Percentiles rank a stretch among this genome's conserved stretches.
phyloP scores from a whole-genome alignment of 495 filamentous ascomycete genomes.

The Podospora conica region DNA sequence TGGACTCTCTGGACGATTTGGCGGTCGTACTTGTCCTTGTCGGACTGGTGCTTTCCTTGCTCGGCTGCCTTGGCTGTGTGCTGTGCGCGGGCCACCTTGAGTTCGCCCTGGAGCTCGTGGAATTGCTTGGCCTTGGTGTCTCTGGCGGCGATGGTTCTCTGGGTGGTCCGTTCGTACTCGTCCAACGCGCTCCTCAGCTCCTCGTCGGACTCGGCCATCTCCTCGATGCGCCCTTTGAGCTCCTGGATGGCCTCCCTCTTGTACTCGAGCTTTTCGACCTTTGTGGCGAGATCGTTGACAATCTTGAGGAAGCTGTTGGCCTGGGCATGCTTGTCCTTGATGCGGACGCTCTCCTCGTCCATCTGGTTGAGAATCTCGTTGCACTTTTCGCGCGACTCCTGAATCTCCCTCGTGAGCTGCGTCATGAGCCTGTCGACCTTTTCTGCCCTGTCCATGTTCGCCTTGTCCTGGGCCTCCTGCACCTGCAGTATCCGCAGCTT shows the following conservation, averaged over 20 bases:
- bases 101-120: constrained; percentile 54
- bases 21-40: constrained; percentile 78
- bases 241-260: constrained; percentile 57
- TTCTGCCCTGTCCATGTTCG: constrained; percentile 83
- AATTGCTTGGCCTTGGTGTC: constrained; percentile 56
- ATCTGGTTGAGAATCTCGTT: constrained; percentile 47
- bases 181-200: constrained; percentile 70
- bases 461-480: constrained; percentile 67
- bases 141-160: constrained; percentile 55
- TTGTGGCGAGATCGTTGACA: constrained; percentile 65
- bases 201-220: constrained; percentile 72
- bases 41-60: constrained; percentile 74
- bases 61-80: constrained; percentile 73
- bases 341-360: constrained; percentile 34
- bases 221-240: constrained; percentile 61
- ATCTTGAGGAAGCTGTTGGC: constrained; percentile 44
- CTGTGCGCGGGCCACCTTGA: constrained; percentile 50
- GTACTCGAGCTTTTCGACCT: constrained; percentile 44
- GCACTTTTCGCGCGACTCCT: constrained; percentile 53
- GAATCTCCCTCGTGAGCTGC: constrained; percentile 68
- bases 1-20: constrained; percentile 61
- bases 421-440: constrained; percentile 55
- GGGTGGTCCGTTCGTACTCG: constrained; percentile 70
- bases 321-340: constrained; percentile 38
- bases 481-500: constrained; percentile 64